Base-by-base conservation (phyloP, 495 filamentous ascomycete genomes). In the Hypoxylon cercidicola region DNA sequence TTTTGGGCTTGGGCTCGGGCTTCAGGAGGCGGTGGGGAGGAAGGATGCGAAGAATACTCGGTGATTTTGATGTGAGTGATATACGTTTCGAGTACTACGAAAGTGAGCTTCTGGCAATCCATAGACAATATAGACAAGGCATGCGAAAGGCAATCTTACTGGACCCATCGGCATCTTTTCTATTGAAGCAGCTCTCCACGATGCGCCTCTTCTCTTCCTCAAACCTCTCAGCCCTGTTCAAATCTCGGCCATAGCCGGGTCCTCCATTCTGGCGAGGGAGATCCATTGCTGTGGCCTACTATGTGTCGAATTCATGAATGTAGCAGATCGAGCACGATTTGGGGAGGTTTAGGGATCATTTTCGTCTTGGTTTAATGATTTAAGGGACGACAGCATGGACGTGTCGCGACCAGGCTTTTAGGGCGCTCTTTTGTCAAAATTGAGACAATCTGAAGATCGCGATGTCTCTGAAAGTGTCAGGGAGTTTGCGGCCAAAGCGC, bases 171-270 rank as follows among this genome's bases (percentile, higher is more conserved):
- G 82, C 82, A 70, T 98, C 95, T 70, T 87, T 88, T 81, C 93
- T 97, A 55, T 82, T 82, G 77, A 97, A 99, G 77, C 91, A 97
- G 71, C 90, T 97, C 60, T 92, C 87, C 32, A 94, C 90, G 53
- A 99, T 97, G 64, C 95, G 84, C 75, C 82, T 85, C 84, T 97
- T 97, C 80, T 98, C 95, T 67, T 98, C 93, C 75, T 99, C 93
- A 74, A 97, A 99, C 66, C 85, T 84, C 78, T 97, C 91, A 8
- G 94, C 94, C 74, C 91, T 88, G 54, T 81, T 90, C 79, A 84
- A 52, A 23, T 79, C 78, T 54, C 76, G 77, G 68, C 74, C 71
- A 25, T 45, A 52, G 41, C 55, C 63, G 16, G 65, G 39, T 3
- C 64, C 72, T 20, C 71, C 68, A 52, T 68, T 71, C 48, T 63